Evolutionary conservation across 306 rosid genomes (phyloP), one percentile per base, ranked within the genome.

Genomic region (Cicer judaicum): DNA sequence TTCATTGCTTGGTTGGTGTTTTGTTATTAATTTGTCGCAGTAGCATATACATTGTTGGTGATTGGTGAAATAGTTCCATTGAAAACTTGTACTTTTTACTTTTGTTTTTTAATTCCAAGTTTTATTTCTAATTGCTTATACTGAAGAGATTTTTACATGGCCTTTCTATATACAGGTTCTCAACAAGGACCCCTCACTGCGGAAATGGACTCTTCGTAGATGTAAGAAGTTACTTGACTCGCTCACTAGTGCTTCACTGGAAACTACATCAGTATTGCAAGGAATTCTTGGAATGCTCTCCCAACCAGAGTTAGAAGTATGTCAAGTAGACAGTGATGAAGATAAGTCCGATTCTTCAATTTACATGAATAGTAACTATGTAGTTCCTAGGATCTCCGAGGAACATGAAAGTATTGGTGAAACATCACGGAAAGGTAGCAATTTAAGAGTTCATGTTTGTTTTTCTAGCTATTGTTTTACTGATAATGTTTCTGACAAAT

Each of bases 261-360:
- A 93, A 54, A 75, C 86, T 47, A 74, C 55, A 72, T 82, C 88
- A 34, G 66, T 71, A 52, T 63, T 93, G 69, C 82, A 86, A 71
- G 88, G 78, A 77, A 76, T 87, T 67, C 78, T 88, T 73, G 83
- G 72, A 79, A 82, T 83, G 78, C 79, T 86, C 73, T 49, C 69
- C 11, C 81, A 85, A 67, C 72, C 79, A 62, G 81, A 80, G 43
- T 38, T 72, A 21, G 90, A 76, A 55, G 90, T 79, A 63, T 76
- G 69, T 84, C 89, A 74, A 61, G 74, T 52, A 24, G 88, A 86
- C n/a, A 88, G 86, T 64, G 97, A 87, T 79, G 97, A 78, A 66
- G 90, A 88, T 73, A 81, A 70, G 70, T 81, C 88, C 54, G 91
- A 85, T 87, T 71, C 86, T 43, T 79, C 83, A 13, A 82, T 64